Percentiles rank a stretch among this genome's conserved stretches.
phyloP scores from a whole-genome alignment of 352 stramenopile species.

The Pythium sp. region DNA sequence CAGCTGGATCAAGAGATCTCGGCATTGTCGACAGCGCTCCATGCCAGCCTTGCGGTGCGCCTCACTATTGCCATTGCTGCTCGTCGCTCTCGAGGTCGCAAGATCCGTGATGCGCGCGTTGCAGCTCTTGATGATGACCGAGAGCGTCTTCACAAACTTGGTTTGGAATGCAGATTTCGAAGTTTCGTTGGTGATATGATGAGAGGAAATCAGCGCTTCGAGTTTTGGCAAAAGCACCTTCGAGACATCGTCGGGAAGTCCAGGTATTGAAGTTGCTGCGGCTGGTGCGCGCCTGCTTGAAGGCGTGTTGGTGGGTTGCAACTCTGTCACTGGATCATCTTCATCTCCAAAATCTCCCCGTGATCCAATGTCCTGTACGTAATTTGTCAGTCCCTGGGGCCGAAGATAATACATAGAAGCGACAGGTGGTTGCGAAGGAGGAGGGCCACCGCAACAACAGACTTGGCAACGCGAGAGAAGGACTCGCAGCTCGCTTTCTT shows the following conservation, averaged over 20 bases:
- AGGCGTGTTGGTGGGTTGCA: neutral
- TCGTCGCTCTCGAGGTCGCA: constrained; percentile 11
- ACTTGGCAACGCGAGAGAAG: constrained; percentile 26
- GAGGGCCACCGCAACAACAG: constrained; percentile 9
- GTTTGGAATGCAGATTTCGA: constrained; percentile 5
- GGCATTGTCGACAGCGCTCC: constrained; percentile 34
- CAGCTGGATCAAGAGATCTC: constrained; percentile 41
- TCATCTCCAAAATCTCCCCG: neutral
- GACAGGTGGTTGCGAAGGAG: neutral
- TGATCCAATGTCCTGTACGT: neutral
- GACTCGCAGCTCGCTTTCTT: constrained; percentile 5
- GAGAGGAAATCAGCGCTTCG: constrained; percentile 9
- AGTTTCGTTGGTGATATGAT: constrained; percentile 5
- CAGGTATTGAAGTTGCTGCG: constrained; percentile 17
- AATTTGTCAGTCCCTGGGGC: neutral
- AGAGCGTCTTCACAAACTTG: constrained; percentile 17
- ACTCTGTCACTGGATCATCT: neutral
- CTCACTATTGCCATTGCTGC: constrained; percentile 14
- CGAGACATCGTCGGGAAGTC: constrained; percentile 22
- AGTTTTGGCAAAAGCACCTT: constrained; percentile 13
- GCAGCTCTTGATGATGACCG: constrained; percentile 30
- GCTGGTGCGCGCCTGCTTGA: neutral
- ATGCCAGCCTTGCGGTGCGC: constrained; percentile 28
- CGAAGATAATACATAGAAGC: neutral
- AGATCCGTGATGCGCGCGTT: constrained; percentile 34